Base-by-base conservation (phyloP, 1,284 basidiomycete species). In the Cryptococcus hybrid region DNA sequence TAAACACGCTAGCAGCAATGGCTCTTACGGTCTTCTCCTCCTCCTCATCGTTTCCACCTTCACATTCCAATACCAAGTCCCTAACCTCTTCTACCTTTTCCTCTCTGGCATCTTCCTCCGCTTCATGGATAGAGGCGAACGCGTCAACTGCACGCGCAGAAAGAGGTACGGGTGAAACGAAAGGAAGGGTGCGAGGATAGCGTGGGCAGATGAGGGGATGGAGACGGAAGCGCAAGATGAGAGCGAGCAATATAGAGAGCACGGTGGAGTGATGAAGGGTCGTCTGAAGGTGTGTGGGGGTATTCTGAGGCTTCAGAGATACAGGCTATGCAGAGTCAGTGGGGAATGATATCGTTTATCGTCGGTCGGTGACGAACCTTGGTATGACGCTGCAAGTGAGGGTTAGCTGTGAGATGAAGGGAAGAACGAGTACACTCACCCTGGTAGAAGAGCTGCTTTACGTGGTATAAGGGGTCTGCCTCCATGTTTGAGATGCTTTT, bases 171-270 rank as follows among this genome's bases (percentile, higher is more conserved):
- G 85, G 78, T 40, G 82, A 82, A 77, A 65, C 0, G 59, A 43
- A 9, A 70, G 57, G 54, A 67, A 72, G 0, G 74, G 67, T 4
- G 54, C 47, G 30, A 78, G 62, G 40, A 87, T 84, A 24, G 88
- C 70, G 40, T 88, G 72, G 9, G 84, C 79, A 11, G 84, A 70
- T 0, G 84, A 84, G 3, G 82, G 36, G 82, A 65, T 1, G 89
- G 78, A 47, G 89, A 82, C 43, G 84, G 82, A 5, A 88, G 82
- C 0, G 92, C 91, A 63, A 96, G 86, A 69, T 88, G 82, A 1
- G 92, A 84, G 56, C 93, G 88, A 35, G 89, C 86, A 74, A 90
- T 86, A 81, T 93, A 95, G 50, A 94, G 79, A 3, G 90, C 77
- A 24, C 72, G 66, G 34, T 66, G 67, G 38, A 73, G 68, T 7